phyloP scores from a whole-genome alignment of 768 basidiomycete genomes.

The Tulasnella sp. region DNA sequence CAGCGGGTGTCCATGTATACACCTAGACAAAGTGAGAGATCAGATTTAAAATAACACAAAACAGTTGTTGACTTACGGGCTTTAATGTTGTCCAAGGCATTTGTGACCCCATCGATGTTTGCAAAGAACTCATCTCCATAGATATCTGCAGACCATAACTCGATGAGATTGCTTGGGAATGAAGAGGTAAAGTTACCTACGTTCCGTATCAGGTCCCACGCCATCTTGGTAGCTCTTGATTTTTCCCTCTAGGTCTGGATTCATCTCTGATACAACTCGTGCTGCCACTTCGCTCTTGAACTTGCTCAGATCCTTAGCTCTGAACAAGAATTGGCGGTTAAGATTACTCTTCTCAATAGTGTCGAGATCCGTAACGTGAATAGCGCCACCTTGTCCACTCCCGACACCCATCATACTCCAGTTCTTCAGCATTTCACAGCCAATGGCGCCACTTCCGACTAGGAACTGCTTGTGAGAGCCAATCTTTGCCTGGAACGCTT shows the following conservation, averaged over 20 bases:
- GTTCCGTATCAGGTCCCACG: conserved; percentile 85
- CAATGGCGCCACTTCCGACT: conserved; percentile 97
- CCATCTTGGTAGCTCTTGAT: conserved; percentile 83
- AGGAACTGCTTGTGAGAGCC: conserved; percentile 85
- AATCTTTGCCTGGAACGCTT: conserved; percentile 82
- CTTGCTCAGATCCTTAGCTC: conserved; percentile 87
- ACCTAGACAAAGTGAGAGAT: conserved; percentile 34
- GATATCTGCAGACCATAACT: conserved; percentile 43
- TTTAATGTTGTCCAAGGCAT: conserved; percentile 92
- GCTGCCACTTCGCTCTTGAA: conserved; percentile 96
- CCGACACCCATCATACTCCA: conserved; percentile 99
- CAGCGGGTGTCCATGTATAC: conserved; percentile 98
- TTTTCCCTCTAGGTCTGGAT: conserved; percentile 75
- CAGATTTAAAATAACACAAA: background rate
- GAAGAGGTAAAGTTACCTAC: conserved; percentile 35
- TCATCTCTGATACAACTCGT: conserved; percentile 88
- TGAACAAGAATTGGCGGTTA: conserved; percentile 96
- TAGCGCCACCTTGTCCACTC: conserved; percentile 58
- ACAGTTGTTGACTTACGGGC: conserved; percentile 50
- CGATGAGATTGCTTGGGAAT: conserved; percentile 16
- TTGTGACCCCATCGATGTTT: conserved; percentile 83
- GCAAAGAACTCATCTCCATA: conserved; percentile 85
- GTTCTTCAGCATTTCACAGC: conserved; percentile 99
- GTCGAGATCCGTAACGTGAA: conserved; percentile 93
- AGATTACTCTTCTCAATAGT: conserved; percentile 99